A percentile compares a stretch with the other conserved stretches of the same genome.
Conservation (phyloP, 2,329 filamentous ascomycete genomes). For the Tothia fuscella region DNA sequence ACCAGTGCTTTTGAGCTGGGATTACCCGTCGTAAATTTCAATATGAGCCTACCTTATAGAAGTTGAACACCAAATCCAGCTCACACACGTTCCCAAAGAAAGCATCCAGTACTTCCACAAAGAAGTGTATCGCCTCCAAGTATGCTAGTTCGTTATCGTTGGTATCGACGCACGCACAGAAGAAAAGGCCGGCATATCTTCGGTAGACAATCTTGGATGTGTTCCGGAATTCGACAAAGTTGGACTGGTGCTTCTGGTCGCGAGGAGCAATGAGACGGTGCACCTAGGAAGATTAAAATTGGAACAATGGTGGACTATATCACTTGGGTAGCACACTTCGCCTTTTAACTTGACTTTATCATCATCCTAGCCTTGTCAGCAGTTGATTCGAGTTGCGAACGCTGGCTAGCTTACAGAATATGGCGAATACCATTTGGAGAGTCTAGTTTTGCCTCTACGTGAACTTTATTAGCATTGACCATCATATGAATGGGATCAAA, state of each 20-base stretch:
- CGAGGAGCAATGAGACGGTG: slow-evolving; percentile 95
- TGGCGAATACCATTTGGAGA: slow-evolving; percentile 98
- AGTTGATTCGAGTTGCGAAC: slow-evolving; percentile 1
- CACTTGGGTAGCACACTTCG: slow-evolving; percentile 50
- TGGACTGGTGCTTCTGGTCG: slow-evolving; percentile 98
- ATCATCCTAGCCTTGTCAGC: slow-evolving; percentile 52
- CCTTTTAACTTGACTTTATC: slow-evolving; percentile 99
- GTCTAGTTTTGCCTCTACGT: slow-evolving; percentile 94
- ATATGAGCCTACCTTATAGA: slow-evolving; percentile 55
- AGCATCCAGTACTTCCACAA: slow-evolving; percentile 94
- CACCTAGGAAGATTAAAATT: slow-evolving; percentile 44
- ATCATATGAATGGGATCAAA: not conserved
- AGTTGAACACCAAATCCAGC: slow-evolving; percentile 72
- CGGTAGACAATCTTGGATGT: slow-evolving; percentile 91
- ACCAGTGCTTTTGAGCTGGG: not conserved
- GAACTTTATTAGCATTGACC: not conserved
- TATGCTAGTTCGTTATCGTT: slow-evolving; percentile 98
- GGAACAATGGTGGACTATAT: not conserved
- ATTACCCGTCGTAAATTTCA: too few species aligned
- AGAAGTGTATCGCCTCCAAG: slow-evolving; percentile 97
- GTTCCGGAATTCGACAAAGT: slow-evolving; percentile 92
- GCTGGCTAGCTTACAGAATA: slow-evolving; percentile 52
- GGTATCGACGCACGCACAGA: slow-evolving; percentile 97
- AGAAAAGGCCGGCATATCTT: slow-evolving; percentile 94
- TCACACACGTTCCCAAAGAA: slow-evolving; percentile 99